A percentile compares a stretch with the other conserved stretches of the same genome.
Evolutionary conservation across 768 basidiomycete genomes (phyloP).

Genomic region (Suillus hirtellus): DNA sequence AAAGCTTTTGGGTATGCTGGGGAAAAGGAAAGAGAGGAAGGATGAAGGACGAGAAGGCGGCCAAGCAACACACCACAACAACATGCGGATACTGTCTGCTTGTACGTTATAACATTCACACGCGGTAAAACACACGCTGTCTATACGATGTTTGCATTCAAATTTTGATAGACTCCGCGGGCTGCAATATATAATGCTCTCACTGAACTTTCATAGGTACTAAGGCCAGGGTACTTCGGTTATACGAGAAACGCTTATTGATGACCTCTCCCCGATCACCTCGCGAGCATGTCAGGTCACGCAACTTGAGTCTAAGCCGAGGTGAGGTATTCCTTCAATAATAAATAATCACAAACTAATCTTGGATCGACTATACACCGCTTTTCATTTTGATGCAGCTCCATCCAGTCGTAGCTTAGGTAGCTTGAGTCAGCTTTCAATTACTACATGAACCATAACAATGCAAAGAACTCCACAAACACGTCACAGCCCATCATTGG

Average conservation of each 20-base stretch:
- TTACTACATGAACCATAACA: conserved; percentile 10
- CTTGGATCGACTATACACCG: background rate
- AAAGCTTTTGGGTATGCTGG: conserved; percentile 33
- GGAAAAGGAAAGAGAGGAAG: conserved; percentile 12
- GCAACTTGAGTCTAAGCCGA: background rate
- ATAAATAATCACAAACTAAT: conserved; percentile 1
- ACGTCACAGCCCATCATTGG: conserved; percentile 4
- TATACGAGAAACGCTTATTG: background rate
- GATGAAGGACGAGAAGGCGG: conserved; percentile 18
- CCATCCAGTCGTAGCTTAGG: background rate
- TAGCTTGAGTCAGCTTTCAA: conserved; percentile 4
- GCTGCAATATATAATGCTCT: background rate
- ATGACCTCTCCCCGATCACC: background rate
- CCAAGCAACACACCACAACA: conserved; percentile 23
- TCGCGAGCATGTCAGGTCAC: too few species aligned
- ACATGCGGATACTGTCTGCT: conserved; percentile 25
- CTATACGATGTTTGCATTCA: background rate
- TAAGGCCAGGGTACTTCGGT: background rate
- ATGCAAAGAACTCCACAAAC: conserved; percentile 7
- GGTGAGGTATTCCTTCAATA: background rate
- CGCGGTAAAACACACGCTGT: conserved; percentile 12
- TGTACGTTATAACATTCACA: conserved; percentile 17
- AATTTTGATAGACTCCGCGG: background rate
- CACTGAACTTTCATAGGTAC: background rate
- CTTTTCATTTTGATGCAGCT: background rate